A percentile compares a stretch with the other conserved stretches of the same genome.
These are phyloP conservation scores for Kodamaea hsintzibuensis DNA, from an alignment of 805 yeast species.

Conservation along the genomic window DNA sequence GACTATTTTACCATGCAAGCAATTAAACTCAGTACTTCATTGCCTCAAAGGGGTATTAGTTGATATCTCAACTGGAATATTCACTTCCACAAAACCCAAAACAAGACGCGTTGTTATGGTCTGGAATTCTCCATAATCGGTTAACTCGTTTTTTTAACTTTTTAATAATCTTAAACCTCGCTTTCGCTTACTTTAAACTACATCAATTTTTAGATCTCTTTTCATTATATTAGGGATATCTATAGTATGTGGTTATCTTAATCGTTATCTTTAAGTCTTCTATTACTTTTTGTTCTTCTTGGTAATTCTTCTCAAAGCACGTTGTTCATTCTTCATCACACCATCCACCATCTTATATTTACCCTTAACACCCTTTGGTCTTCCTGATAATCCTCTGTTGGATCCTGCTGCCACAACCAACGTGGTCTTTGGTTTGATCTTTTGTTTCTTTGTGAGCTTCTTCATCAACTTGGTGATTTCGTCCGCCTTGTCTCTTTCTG, in stretches of 20 bases:
- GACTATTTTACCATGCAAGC: neutral
- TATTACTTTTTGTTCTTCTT: slow-evolving; percentile 72
- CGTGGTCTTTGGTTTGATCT: slow-evolving; percentile 76
- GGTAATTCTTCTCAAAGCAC: slow-evolving; percentile 87
- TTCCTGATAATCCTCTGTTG: slow-evolving; percentile 84
- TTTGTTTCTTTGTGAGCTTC: slow-evolving; percentile 72
- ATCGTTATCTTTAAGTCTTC: neutral
- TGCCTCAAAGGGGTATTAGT: neutral
- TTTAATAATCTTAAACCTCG: neutral
- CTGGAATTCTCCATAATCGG: neutral
- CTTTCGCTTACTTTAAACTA: neutral
- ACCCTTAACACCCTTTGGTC: slow-evolving; percentile 97
- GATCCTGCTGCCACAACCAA: slow-evolving; percentile 85
- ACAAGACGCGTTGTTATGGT: neutral
- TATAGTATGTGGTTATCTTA: neutral
- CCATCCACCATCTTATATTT: slow-evolving; percentile 99
- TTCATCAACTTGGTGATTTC: slow-evolving; percentile 86
- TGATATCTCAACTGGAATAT: neutral
- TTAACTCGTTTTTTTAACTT: too few relatives aligned
- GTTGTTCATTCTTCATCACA: slow-evolving; percentile 93
- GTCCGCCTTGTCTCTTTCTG: slow-evolving; percentile 93
- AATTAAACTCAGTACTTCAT: neutral
- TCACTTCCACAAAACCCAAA: neutral
- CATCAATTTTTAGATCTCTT: neutral
- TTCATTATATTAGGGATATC: neutral